Evolutionary conservation across 495 filamentous ascomycete genomes (phyloP).

Genomic region (Glonium stellatum): DNA sequence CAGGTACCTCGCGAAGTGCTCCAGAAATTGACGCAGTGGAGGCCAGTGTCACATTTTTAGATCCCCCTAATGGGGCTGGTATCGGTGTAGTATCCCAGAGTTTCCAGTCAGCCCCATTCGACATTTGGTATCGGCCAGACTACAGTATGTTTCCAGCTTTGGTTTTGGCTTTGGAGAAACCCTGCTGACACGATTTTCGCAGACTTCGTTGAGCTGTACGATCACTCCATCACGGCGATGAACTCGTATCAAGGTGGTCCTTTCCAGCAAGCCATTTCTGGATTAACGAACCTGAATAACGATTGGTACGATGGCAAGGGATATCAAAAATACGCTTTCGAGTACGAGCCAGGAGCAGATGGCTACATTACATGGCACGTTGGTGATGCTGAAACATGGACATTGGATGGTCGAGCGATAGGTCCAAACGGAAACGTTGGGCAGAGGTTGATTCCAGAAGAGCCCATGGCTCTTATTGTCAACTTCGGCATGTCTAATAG

Average conservation of each 20-base stretch:
- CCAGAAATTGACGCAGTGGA: conserved; percentile 75
- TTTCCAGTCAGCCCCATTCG: conserved; percentile 68
- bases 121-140: conserved; percentile 70
- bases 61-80: conserved; percentile 39
- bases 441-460: conserved; percentile 58
- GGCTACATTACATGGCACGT: conserved; percentile 65
- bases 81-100: conserved; percentile 64
- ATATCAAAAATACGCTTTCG: conserved; percentile 67
- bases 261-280: conserved; percentile 68
- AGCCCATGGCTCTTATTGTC: conserved; percentile 62
- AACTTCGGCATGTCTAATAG: conserved; percentile 69
- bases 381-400: conserved; percentile 59
- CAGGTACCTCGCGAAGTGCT: conserved; percentile 62
- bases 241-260: conserved; percentile 62
- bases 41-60: conserved; percentile 54
- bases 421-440: conserved; percentile 71
- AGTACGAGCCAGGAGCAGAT: conserved; percentile 58
- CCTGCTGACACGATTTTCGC: background rate
- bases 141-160: conserved; percentile 40
- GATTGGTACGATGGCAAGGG: conserved; percentile 68
- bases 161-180: background rate
- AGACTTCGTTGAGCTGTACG: conserved; percentile 60
- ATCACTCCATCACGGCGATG: conserved; percentile 50
- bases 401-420: conserved; percentile 55
- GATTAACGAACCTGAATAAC: conserved; percentile 64